phyloP scores from a whole-genome alignment of 2,329 filamentous ascomycete species.

The Bipolaris gigantea region DNA sequence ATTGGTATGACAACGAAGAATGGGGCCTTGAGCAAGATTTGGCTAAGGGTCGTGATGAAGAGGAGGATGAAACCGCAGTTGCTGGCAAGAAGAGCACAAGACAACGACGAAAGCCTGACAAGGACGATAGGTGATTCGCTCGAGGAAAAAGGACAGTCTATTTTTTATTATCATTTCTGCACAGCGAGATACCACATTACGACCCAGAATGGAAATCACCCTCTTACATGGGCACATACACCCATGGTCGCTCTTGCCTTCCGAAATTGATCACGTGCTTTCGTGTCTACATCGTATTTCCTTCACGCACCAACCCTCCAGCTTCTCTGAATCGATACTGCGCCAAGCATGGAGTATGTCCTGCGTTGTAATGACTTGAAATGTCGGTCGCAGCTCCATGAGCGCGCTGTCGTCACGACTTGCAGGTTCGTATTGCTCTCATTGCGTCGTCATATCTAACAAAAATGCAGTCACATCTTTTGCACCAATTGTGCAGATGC shows the following conservation, averaged over 20 bases:
- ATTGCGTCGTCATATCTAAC: constrained; percentile 43
- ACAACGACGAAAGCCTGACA: constrained; percentile 41
- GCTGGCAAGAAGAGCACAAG: constrained; percentile 54
- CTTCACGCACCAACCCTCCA: neutral
- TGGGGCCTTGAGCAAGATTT: constrained; percentile 75
- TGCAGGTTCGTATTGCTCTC: constrained; percentile 65
- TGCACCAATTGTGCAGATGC: constrained; percentile 72
- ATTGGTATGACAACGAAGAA: constrained; percentile 84
- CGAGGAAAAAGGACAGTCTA: neutral
- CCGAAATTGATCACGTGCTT: constrained; percentile 10
- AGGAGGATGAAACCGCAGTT: constrained; percentile 65
- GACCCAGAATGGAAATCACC: constrained; percentile 8
- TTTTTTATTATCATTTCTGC: constrained; percentile 12
- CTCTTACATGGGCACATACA: neutral
- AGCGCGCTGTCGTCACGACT: constrained; percentile 80
- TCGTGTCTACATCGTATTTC: constrained; percentile 6
- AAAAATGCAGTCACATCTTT: constrained; percentile 69
- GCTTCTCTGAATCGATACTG: neutral
- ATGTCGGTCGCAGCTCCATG: constrained; percentile 69
- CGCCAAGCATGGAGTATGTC: constrained; percentile 66
- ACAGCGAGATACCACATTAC: constrained; percentile 29
- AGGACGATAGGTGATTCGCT: constrained; percentile 38
- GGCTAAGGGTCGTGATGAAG: constrained; percentile 81
- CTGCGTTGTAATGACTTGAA: constrained; percentile 79
- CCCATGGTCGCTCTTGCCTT: constrained; percentile 20